phyloP scores from a whole-genome alignment of 1,284 basidiomycete genomes.

The Leccinum fallax region DNA sequence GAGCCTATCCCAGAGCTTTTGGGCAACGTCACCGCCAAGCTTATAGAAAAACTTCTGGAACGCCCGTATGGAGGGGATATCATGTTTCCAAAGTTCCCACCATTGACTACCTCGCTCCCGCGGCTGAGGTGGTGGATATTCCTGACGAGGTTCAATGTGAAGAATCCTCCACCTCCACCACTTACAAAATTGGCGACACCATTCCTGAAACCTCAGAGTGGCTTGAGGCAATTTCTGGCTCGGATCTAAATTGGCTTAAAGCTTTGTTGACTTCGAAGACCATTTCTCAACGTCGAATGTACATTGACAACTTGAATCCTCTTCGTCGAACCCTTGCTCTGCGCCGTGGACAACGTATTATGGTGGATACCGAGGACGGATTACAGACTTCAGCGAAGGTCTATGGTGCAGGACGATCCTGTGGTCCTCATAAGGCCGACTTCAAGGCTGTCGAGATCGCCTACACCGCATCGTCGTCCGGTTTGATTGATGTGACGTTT shows the following conservation, averaged over 20 bases:
- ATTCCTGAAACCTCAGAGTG: constrained; percentile 72
- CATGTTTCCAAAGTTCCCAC: constrained; percentile 69
- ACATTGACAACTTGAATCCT: constrained; percentile 91
- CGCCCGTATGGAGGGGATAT: constrained; percentile 78
- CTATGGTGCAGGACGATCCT: constrained; percentile 82
- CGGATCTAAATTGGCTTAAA: constrained; percentile 82
- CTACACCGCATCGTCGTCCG: constrained; percentile 54
- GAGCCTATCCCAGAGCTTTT: constrained; percentile 93
- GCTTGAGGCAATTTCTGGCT: constrained; percentile 86
- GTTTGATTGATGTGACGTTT: constrained; percentile 74
- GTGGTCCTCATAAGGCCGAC: constrained; percentile 67
- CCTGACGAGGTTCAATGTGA: constrained; percentile 53
- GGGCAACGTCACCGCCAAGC: constrained; percentile 80
- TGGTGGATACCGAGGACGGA: constrained; percentile 53
- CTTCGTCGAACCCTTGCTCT: constrained; percentile 87
- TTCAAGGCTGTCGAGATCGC: constrained; percentile 87
- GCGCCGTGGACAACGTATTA: constrained; percentile 76
- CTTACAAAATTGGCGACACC: constrained; percentile 57
- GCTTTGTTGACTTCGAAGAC: constrained; percentile 84
- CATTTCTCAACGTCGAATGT: constrained; percentile 83
- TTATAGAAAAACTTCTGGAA: constrained; percentile 83
- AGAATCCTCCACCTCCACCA: constrained; percentile 48
- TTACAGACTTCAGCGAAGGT: constrained; percentile 60
- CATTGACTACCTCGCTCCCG: constrained; percentile 83
- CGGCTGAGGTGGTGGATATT: constrained; percentile 42